Percentiles rank a stretch among this genome's conserved stretches.
Evolutionary conservation across 257 asterid species (phyloP).

Genomic region (Datura wrightii): DNA sequence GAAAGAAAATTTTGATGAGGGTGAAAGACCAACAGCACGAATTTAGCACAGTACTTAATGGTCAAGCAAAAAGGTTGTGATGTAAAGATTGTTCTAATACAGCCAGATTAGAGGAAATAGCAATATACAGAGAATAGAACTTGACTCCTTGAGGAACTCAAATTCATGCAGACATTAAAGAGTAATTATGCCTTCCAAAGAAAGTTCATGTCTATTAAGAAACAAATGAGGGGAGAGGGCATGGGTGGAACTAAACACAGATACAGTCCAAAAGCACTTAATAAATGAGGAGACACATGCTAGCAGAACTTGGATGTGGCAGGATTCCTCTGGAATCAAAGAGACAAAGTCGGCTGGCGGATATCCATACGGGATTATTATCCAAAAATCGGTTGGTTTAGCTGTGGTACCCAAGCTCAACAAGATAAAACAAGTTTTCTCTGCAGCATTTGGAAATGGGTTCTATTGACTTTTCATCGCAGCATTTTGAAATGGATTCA

Average conservation of each 20-base stretch:
- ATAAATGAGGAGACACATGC: background rate
- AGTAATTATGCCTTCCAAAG: background rate
- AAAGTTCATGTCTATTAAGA: background rate
- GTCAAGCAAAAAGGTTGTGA: background rate
- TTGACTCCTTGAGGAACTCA: background rate
- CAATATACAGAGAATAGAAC: background rate
- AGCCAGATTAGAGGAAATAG: background rate
- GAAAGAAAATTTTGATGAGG: background rate
- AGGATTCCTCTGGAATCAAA: background rate
- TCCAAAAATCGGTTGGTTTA: background rate
- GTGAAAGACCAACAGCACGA: background rate
- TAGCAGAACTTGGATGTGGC: background rate
- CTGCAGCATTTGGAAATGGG: background rate
- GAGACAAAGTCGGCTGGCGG: background rate
- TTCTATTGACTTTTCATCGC: background rate
- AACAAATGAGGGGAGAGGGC: background rate
- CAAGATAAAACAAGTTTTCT: background rate
- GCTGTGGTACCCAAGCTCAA: background rate
- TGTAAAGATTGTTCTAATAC: background rate
- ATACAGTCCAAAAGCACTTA: background rate
- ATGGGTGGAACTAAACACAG: background rate
- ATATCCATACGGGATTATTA: background rate
- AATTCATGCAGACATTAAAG: background rate
- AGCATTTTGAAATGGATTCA: slow-evolving; percentile 6
- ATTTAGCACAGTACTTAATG: background rate